Evolutionary conservation across 352 stramenopile species (phyloP).

Genomic region (Phytopythium mirpurense): DNA sequence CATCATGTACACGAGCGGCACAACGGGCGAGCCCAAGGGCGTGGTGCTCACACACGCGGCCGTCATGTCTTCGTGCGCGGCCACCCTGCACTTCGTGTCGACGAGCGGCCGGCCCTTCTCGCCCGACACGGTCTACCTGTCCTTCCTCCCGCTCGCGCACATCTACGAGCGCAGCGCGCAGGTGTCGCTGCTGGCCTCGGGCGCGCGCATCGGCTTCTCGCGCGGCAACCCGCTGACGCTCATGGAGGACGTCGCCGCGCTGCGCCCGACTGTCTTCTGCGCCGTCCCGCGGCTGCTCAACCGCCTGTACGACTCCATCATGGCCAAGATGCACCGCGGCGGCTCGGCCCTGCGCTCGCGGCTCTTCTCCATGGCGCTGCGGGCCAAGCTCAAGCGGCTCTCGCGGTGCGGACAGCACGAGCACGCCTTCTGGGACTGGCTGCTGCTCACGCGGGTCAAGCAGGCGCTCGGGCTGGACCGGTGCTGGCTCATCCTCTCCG

Average conservation of each 20-base stretch:
- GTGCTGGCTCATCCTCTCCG: constrained; percentile 89
- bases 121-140: constrained; percentile 88
- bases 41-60: constrained; percentile 92
- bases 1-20: constrained; percentile 95
- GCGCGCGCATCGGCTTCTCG: constrained; percentile 89
- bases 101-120: constrained; percentile 36
- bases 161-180: constrained; percentile 91
- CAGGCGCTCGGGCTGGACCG: constrained; percentile 82
- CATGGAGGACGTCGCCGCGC: constrained; percentile 89
- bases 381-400: constrained; percentile 37
- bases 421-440: constrained; percentile 88
- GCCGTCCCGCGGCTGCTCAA: constrained; percentile 95
- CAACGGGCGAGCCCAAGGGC: constrained; percentile 95
- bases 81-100: constrained; percentile 25
- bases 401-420: constrained; percentile 53
- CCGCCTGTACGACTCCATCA: constrained; percentile 95
- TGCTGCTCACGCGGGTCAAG: constrained; percentile 95
- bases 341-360: neutral
- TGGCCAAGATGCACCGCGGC: constrained; percentile 59
- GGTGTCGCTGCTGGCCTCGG: constrained; percentile 53
- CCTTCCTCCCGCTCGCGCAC: constrained; percentile 95
- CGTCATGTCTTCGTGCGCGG: constrained; percentile 27
- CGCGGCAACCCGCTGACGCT: constrained; percentile 87
- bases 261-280: constrained; percentile 90
- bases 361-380: constrained; percentile 78